These are phyloP conservation scores for Amanita exitialis DNA, from an alignment of 768 basidiomycete species.

Conservation along the genomic window DNA sequence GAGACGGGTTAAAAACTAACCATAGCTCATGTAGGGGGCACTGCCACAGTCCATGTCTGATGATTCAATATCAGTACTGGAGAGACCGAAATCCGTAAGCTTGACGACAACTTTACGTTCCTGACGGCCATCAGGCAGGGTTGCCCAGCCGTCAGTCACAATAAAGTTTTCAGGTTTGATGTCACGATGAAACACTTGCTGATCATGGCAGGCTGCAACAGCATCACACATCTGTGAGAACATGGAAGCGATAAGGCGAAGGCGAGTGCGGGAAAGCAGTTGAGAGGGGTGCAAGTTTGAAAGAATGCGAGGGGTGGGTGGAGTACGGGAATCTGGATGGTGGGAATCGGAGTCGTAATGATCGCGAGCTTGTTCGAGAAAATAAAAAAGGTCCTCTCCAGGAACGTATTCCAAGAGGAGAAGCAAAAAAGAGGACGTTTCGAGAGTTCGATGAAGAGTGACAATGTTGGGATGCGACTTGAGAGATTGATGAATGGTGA, in stretches of 20 bases:
- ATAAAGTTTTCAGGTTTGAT: constrained; percentile 99
- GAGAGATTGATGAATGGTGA: constrained; percentile 90
- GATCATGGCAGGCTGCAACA: constrained; percentile 87
- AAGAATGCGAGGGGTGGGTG: constrained; percentile 89
- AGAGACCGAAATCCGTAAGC: constrained; percentile 93
- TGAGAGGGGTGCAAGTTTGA: constrained; percentile 72
- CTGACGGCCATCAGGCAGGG: constrained; percentile 40
- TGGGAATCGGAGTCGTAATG: constrained; percentile 52
- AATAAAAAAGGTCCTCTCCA: constrained; percentile 96
- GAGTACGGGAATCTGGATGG: constrained; percentile 51
- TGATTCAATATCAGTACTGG: constrained; percentile 80
- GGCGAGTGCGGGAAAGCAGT: constrained; percentile 76
- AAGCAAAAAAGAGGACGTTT: constrained; percentile 85
- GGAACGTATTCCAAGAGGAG: constrained; percentile 94
- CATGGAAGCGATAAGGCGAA: constrained; percentile 94
- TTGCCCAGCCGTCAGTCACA: constrained; percentile 71
- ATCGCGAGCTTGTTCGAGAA: constrained; percentile 92
- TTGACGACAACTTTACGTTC: constrained; percentile 93
- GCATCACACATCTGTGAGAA: constrained; percentile 99
- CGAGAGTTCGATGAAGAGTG: constrained; percentile 86
- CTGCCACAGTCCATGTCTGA: constrained; percentile 98
- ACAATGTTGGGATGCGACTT: constrained; percentile 90
- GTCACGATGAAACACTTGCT: constrained; percentile 89
- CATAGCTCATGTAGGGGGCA: constrained; percentile 98
- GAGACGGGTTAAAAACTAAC: constrained; percentile 31